Evolutionary conservation across 768 basidiomycete species (phyloP), one percentile per base, ranked within the genome.

Genomic region (Suillus cothurnatus): DNA sequence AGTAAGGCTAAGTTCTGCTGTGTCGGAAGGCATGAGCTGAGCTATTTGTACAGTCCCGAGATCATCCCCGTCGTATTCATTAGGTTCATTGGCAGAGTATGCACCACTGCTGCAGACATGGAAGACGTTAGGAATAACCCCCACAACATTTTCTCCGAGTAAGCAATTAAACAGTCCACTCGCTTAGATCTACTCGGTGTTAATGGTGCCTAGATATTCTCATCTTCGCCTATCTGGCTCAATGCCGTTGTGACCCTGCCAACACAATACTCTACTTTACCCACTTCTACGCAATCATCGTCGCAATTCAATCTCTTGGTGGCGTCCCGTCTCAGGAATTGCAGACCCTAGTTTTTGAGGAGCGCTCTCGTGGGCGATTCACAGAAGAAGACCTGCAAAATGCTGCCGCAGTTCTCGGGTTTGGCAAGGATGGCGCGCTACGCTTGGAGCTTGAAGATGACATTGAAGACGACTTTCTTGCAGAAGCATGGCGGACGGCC

Each of bases 201-300:
- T 60, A 41, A 66, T 17, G 19, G 15, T 41, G 45, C 19, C 32
- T 68, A 94, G 93, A 90, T 28, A 79, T 92, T 15, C 81, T 95
- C 61, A 79, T 80, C n/a, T 94, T 92, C 73, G 92, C 88, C 1
- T 95, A 94, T 71, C 76, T 88, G 63, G 88, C 91, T 0, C 92
- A 94, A 74, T 90, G 87, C 71, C 89, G 92, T 65, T 95, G 93
- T 74, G 88, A 94, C 70, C 91, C 92, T 36, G 78, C 76, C 4
- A 77, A 81, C 43, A 93, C 92, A 0, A 68, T 86, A 5, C 72
- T 77, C 17, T 90, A 93, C 73, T 93, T 92, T 74, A 83, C 85
- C 3, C 80, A 82, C 61, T 77, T 94, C 49, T 81, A 79, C 36
- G 75, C 76, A 49, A 79, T 93, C 61, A 80, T 87, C 17, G 77